A percentile compares a stretch with the other conserved stretches of the same genome.
Evolutionary conservation across 2,329 filamentous ascomycete species (phyloP).

Genomic region (Fonsecaea erecta): DNA sequence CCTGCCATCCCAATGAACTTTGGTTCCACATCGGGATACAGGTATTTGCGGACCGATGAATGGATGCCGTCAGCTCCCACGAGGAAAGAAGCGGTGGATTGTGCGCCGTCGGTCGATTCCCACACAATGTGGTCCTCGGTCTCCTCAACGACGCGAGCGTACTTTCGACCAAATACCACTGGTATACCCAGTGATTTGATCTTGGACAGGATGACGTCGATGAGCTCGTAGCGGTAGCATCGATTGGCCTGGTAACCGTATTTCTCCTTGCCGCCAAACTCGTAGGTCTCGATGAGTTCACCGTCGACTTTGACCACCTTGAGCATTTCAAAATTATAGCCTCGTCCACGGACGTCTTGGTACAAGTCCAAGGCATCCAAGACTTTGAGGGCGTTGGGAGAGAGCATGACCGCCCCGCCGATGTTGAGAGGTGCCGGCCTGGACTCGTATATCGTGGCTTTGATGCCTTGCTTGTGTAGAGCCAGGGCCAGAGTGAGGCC

Average conservation of each 20-base stretch:
- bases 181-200: slow-evolving; percentile 48
- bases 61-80: slow-evolving; percentile 66
- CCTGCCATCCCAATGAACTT: slow-evolving; percentile 57
- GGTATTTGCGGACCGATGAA: slow-evolving; percentile 58
- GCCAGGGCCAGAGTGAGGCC: slow-evolving; percentile 62
- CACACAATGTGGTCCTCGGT: slow-evolving; percentile 51
- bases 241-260: slow-evolving; percentile 61
- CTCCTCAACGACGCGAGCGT: slow-evolving; percentile 48
- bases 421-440: slow-evolving; percentile 52
- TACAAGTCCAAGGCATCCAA: slow-evolving; percentile 59
- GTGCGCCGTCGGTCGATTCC: slow-evolving; percentile 54
- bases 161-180: slow-evolving; percentile 56
- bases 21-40: slow-evolving; percentile 56
- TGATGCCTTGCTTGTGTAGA: slow-evolving; percentile 58
- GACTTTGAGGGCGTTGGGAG: slow-evolving; percentile 62
- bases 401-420: slow-evolving; percentile 63
- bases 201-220: slow-evolving; percentile 54
- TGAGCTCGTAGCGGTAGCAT: slow-evolving; percentile 59
- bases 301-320: slow-evolving; percentile 52
- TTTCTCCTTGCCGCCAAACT: slow-evolving; percentile 40
- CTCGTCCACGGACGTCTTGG: slow-evolving; percentile 49
- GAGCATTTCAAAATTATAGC: slow-evolving; percentile 59
- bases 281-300: slow-evolving; percentile 40
- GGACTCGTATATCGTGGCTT: slow-evolving; percentile 58
- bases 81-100: slow-evolving; percentile 49